Evolutionary conservation across 2,329 filamentous ascomycete species (phyloP), one percentile per base, ranked within the genome.

Genomic region (Colletotrichum endophyticum): DNA sequence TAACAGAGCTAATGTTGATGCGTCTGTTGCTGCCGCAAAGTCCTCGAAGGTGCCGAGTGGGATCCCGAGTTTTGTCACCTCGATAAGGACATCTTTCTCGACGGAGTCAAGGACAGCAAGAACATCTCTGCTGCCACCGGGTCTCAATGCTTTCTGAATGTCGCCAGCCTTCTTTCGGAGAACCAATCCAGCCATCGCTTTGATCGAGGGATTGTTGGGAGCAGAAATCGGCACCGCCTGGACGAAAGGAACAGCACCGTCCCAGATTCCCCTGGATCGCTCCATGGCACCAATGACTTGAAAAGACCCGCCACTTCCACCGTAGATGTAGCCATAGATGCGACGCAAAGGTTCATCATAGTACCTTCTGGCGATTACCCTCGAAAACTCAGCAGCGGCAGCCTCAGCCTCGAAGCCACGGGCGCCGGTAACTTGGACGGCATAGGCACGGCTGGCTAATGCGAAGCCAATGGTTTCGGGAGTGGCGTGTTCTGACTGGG

Each of bases 261-360:
- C 66, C 80, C 80, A 81, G 53, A 81, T 71, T 3, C 70, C 80
- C 25, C 72, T 25, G 2, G 78, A 79, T 12, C 79, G 78, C 59
- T 81, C 80, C 6, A 73, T 64, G 12, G 78, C 78, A 1, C 80
- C 80, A 11, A 81, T 63, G 16, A 71, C 73, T 13, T 78, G 61
- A 1, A 79, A 59, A 19, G 80, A 81, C 34, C 80, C 80, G 1
- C 80, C 80, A 36, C 80, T 81, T 1, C 76, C 79, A 5, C 80
- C 80, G 19, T 79, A 80, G 8, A 78, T 19, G 11, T 81, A 81
- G 1, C 80, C 80, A 15, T 79, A 78, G 16, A 81, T 80, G 2
- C 74, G 32, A 3, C 30, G 6, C 13, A 66, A 63, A 8, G 15
- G 32, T 3, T 49, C 28, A 28, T 22, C 28, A 30, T 80, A 81